Evolutionary conservation across 495 filamentous ascomycete genomes (phyloP).

Genomic region (Penicillium angulare): DNA sequence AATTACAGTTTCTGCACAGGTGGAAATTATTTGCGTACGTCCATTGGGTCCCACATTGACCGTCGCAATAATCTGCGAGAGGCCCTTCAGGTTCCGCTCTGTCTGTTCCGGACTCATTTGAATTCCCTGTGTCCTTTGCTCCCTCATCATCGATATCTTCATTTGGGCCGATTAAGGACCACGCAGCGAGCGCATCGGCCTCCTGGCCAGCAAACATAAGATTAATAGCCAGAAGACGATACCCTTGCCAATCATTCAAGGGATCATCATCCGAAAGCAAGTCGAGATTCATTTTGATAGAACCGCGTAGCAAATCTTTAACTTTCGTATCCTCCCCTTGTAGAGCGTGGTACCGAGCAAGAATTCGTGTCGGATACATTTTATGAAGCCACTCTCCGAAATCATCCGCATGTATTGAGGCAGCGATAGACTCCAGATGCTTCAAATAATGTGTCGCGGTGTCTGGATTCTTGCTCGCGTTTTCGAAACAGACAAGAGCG

Average conservation of each 20-base stretch:
- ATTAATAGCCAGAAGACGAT: slow-evolving; percentile 21
- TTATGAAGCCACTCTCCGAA: not conserved
- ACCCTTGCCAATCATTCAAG: slow-evolving; percentile 41
- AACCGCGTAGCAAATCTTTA: slow-evolving; percentile 21
- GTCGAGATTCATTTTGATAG: slow-evolving; percentile 35
- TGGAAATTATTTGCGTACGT: not conserved
- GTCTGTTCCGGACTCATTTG: not conserved
- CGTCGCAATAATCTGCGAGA: not conserved
- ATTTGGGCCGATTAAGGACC: slow-evolving; percentile 14
- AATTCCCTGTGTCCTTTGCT: not conserved
- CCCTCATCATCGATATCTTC: not conserved
- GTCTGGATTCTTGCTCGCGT: not conserved
- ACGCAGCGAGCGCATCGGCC: slow-evolving; percentile 15
- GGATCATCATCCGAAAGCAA: slow-evolving; percentile 44
- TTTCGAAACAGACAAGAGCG: not conserved
- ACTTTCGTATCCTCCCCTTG: slow-evolving; percentile 23
- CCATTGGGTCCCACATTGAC: not conserved
- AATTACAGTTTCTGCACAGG: not conserved
- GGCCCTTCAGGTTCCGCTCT: not conserved
- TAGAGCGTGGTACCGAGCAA: slow-evolving; percentile 29
- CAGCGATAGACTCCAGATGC: not conserved
- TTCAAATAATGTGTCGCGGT: not conserved
- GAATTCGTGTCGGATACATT: slow-evolving; percentile 5
- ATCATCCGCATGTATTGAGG: not conserved
- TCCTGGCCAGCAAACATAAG: slow-evolving; percentile 17